Evolutionary conservation across 345 rosid genomes (phyloP).

Genomic region (Arabis alpina): DNA sequence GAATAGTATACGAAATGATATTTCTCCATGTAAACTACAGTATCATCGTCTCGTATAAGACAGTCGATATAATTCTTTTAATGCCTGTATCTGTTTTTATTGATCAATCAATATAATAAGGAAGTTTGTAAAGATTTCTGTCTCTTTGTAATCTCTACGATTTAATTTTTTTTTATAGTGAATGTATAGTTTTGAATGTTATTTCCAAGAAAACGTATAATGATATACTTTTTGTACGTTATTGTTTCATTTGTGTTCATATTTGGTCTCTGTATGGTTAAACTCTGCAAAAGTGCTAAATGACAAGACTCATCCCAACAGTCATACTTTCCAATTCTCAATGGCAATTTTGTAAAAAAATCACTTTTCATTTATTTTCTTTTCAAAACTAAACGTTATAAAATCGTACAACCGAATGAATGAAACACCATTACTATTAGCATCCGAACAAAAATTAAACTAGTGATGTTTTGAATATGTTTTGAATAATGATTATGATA

Average conservation of each 20-base stretch:
- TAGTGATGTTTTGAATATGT: no score
- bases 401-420: no score
- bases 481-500: no score
- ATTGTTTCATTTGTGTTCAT: not conserved
- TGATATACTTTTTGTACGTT: not conserved
- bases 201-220: not conserved
- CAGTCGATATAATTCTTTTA: not conserved
- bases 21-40: no score
- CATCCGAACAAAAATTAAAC: not conserved
- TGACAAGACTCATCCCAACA: constrained; percentile 63
- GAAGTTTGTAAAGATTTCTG: not conserved
- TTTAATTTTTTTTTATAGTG: not conserved
- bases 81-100: no score
- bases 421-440: no score
- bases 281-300: constrained; percentile 51
- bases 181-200: no score
- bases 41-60: not conserved
- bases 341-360: constrained; percentile 44
- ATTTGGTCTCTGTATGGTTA: not conserved
- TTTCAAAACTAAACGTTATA: no score
- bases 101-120: not conserved
- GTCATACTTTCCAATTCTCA: constrained; percentile 48
- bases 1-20: no score
- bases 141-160: not conserved
- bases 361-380: not conserved